A percentile compares a stretch with the other conserved stretches of the same genome.
Evolutionary conservation across 129 eudicot species (phyloP).

Genomic region (Ambrosia trifida): DNA sequence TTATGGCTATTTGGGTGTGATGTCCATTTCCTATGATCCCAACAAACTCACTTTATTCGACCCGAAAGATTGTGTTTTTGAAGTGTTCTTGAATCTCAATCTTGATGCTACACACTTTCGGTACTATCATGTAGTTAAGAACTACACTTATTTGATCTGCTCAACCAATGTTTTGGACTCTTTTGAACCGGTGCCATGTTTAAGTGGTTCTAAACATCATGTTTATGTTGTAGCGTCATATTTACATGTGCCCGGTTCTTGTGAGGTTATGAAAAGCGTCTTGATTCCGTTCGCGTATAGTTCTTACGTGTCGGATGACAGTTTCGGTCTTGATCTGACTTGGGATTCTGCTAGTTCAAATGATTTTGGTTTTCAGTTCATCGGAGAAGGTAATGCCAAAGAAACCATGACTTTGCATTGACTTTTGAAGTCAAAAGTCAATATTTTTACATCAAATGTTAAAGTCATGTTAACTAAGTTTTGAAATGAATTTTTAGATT

Average conservation of each 20-base stretch:
- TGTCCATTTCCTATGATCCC: conserved; percentile 42
- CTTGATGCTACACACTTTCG: conserved; percentile 42
- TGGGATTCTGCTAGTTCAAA: conserved; percentile 34
- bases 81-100: conserved; percentile 53
- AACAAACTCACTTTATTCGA: conserved; percentile 45
- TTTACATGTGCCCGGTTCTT: conserved; percentile 35
- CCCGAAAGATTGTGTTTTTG: conserved; percentile 59
- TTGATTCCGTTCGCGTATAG: conserved; percentile 51
- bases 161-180: conserved; percentile 25
- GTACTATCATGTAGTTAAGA: conserved; percentile 45
- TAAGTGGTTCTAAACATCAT: conserved; percentile 36
- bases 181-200: conserved; percentile 42
- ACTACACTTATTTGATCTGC: conserved; percentile 50
- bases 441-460: not conserved
- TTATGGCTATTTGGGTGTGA: conserved; percentile 47
- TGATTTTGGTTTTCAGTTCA: conserved; percentile 19
- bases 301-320: conserved; percentile 49
- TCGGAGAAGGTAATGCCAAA: conserved; percentile 40
- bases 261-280: conserved; percentile 37
- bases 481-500: too few species aligned
- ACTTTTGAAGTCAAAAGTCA: conserved; percentile 22
- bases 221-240: conserved; percentile 50
- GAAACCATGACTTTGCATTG: conserved; percentile 8
- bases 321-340: conserved; percentile 57
- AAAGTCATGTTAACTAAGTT: too few species aligned